A percentile compares a stretch with the other conserved stretches of the same genome.
These are phyloP conservation scores for Scutellaria baicalensis DNA, from an alignment of 257 asterid species.

Conservation along the genomic window DNA sequence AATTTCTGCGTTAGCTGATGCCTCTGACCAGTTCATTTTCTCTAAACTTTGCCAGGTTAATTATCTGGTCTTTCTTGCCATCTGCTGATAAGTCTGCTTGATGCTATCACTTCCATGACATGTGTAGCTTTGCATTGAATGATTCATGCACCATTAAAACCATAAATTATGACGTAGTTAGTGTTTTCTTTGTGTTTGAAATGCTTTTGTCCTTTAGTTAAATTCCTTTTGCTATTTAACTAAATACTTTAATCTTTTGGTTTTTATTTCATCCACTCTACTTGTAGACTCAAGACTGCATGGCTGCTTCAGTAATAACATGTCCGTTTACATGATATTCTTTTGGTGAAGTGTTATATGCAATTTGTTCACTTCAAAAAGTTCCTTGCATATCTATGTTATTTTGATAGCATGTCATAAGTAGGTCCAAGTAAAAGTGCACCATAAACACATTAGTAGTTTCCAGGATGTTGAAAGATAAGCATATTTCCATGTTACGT, in stretches of 20 bases:
- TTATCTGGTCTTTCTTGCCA: slow-evolving; percentile 7
- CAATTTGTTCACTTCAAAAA: slow-evolving; percentile 9
- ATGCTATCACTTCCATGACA: slow-evolving; percentile 1
- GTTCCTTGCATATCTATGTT: slow-evolving; percentile 10
- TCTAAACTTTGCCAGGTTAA: slow-evolving; percentile 66
- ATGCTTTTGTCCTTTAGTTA: background rate
- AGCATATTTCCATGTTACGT: background rate
- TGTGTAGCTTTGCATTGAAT: background rate
- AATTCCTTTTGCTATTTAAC: background rate
- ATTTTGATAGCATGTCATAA: slow-evolving; percentile 6
- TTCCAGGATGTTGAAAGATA: background rate
- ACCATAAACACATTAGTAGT: background rate
- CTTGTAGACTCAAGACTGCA: background rate
- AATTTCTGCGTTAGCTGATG: slow-evolving; percentile 49
- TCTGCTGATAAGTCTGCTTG: slow-evolving; percentile 7
- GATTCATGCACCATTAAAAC: background rate
- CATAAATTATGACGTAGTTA: background rate
- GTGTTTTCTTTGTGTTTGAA: background rate
- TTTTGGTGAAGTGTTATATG: slow-evolving; percentile 7
- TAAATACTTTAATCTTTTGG: background rate
- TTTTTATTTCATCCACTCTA: background rate
- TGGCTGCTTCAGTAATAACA: slow-evolving; percentile 3
- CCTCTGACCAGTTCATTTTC: slow-evolving; percentile 41
- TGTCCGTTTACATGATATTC: slow-evolving; percentile 1
- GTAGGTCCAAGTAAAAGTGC: background rate